Evolutionary conservation across 306 rosid species (phyloP).

Genomic region (Luffa acutangula): DNA sequence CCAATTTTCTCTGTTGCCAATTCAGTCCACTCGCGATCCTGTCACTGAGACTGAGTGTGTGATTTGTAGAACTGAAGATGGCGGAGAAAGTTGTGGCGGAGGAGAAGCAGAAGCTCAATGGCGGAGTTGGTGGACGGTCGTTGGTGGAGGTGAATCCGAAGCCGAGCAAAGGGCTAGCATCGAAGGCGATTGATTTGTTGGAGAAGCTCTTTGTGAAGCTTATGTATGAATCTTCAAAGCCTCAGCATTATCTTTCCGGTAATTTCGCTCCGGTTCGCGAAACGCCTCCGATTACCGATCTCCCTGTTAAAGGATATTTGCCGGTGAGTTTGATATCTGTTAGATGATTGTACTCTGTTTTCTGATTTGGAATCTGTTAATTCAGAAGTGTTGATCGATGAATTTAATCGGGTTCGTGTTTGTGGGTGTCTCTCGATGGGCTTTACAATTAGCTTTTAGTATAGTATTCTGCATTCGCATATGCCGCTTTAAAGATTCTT

Average conservation of each 20-base stretch:
- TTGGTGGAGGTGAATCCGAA: conserved; percentile 51
- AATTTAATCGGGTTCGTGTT: neutral
- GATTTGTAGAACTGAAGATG: neutral
- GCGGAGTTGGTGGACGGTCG: neutral
- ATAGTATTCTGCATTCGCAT: neutral
- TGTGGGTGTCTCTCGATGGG: neutral
- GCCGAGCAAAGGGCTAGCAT: conserved; percentile 51
- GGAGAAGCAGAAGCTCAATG: conserved; percentile 13
- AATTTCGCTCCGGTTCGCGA: conserved; percentile 66
- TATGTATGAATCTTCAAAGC: conserved; percentile 46
- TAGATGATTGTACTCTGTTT: neutral
- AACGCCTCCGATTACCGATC: conserved; percentile 70
- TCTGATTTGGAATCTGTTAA: neutral
- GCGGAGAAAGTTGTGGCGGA: conserved; percentile 13
- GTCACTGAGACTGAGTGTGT: neutral
- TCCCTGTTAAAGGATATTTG: conserved; percentile 49
- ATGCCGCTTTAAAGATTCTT: neutral
- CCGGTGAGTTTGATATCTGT: conserved; percentile 40
- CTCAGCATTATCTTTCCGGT: conserved; percentile 64
- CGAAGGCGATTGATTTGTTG: conserved; percentile 44
- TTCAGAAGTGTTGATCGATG: neutral
- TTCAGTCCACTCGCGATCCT: neutral
- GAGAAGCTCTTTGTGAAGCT: conserved; percentile 69
- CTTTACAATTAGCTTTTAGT: too few relatives aligned
- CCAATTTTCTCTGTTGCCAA: too few relatives aligned